These are phyloP conservation scores for Aspergillus novofumigatus DNA, from an alignment of 2,329 filamentous ascomycete genomes.

Conservation along the genomic window DNA sequence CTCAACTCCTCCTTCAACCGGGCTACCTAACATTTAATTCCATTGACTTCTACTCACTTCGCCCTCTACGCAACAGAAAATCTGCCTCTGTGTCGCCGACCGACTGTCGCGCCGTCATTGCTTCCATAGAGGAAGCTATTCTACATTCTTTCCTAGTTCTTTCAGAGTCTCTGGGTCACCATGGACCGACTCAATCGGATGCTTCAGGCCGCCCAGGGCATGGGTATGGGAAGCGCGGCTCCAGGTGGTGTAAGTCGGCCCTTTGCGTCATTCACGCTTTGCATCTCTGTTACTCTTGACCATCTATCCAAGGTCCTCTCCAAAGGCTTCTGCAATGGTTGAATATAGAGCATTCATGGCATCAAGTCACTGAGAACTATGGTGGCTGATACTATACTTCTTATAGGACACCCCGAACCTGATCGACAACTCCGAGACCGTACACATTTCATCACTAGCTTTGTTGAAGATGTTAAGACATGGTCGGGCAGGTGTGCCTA, in stretches of 20 bases:
- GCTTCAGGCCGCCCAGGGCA: conserved; percentile 68
- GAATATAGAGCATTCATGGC: neutral
- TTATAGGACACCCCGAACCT: conserved; percentile 78
- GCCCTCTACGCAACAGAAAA: neutral
- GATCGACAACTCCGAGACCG: conserved; percentile 98
- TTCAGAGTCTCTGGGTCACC: conserved; percentile 25
- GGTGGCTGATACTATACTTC: conserved; percentile 7
- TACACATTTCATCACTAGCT: conserved; percentile 97
- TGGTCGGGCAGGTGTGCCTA: conserved; percentile 93
- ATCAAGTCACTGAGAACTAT: neutral
- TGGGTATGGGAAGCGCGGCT: conserved; percentile 42
- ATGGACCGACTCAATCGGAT: conserved; percentile 95
- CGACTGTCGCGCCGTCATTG: conserved; percentile 14
- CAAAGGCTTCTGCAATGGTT: neutral
- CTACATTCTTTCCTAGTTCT: conserved; percentile 13
- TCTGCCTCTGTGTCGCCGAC: neutral
- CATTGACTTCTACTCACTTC: neutral
- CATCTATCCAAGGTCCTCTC: neutral
- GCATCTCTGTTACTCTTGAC: neutral
- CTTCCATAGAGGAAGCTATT: conserved; percentile 31
- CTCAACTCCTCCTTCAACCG: conserved; percentile 1
- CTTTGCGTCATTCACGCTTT: conserved; percentile 6
- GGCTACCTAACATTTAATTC: conserved; percentile 1
- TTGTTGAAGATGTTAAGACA: conserved; percentile 98
- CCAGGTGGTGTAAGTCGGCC: conserved; percentile 37